phyloP scores from a whole-genome alignment of 495 filamentous ascomycete species.

The Rhizodiscina lignyota region DNA sequence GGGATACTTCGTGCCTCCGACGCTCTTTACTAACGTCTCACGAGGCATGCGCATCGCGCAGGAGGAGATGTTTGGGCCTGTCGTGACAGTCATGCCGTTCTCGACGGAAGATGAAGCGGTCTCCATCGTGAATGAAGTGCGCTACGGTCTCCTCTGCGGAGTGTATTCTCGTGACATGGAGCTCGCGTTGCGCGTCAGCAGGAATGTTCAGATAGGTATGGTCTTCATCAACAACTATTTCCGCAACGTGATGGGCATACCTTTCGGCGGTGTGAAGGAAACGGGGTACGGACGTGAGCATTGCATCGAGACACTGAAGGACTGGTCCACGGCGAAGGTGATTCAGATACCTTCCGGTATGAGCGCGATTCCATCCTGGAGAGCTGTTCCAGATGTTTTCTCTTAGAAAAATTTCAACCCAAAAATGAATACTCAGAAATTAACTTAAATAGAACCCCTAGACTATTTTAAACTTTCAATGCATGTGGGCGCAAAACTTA shows the following conservation, averaged over 20 bases:
- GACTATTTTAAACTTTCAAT: too few species aligned
- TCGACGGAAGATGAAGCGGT: constrained; percentile 55
- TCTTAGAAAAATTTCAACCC: too few species aligned
- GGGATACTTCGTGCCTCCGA: constrained; percentile 61
- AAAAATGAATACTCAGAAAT: too few species aligned
- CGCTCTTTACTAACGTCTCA: constrained; percentile 45
- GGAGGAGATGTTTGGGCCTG: constrained; percentile 57
- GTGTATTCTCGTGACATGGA: constrained; percentile 34
- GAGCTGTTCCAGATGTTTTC: too few species aligned
- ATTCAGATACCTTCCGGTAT: too few species aligned
- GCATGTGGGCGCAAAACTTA: too few species aligned
- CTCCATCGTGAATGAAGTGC: constrained; percentile 42
- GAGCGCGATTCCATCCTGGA: too few species aligned
- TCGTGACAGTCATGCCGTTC: constrained; percentile 51
- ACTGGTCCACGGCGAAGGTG: constrained; percentile 53
- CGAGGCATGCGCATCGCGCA: constrained; percentile 45
- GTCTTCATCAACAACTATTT: constrained; percentile 51
- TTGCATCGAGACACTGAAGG: constrained; percentile 47
- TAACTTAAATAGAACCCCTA: too few species aligned
- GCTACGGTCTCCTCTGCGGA: too few species aligned
- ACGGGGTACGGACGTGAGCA: constrained; percentile 62
- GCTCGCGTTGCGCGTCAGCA: constrained; percentile 51
- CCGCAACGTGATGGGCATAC: constrained; percentile 48
- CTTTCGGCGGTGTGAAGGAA: constrained; percentile 63
- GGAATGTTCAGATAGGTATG: constrained; percentile 63